These are phyloP conservation scores for Spergularia bocconei DNA, from an alignment of 148 eudicot genomes.

Conservation along the genomic window DNA sequence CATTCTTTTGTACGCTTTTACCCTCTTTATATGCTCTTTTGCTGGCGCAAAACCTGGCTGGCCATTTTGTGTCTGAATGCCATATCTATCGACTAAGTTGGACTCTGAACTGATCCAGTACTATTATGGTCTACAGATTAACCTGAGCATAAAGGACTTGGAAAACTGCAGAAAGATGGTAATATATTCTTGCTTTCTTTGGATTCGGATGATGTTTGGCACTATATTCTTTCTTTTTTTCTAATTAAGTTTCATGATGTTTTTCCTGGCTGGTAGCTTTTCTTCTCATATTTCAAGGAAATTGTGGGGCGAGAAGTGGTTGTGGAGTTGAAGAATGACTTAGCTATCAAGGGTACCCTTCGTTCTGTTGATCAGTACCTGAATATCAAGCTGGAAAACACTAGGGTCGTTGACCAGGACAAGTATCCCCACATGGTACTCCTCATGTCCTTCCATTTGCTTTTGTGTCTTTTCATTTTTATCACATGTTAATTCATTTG, in stretches of 20 bases:
- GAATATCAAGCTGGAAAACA: slow-evolving; percentile 94
- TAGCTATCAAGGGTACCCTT: slow-evolving; percentile 86
- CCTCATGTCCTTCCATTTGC: background rate
- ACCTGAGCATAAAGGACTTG: background rate
- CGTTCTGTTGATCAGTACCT: slow-evolving; percentile 98
- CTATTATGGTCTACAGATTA: background rate
- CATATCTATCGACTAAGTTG: background rate
- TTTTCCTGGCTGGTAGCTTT: slow-evolving; percentile 50
- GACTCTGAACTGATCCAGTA: background rate
- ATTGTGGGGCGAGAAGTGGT: slow-evolving; percentile 92
- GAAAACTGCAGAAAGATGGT: slow-evolving; percentile 25
- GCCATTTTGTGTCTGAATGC: background rate
- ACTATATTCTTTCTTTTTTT: background rate
- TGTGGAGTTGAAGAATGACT: slow-evolving; percentile 91
- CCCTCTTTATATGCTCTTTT: background rate
- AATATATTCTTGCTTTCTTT: background rate
- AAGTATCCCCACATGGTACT: slow-evolving; percentile 96
- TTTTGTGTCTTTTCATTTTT: background rate
- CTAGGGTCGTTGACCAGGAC: slow-evolving; percentile 97
- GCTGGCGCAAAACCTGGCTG: background rate
- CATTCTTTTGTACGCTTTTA: no score
- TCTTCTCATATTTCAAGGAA: slow-evolving; percentile 95
- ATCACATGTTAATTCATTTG: background rate
- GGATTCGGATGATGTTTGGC: background rate
- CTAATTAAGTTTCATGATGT: background rate